Evolutionary conservation across 352 stramenopile genomes (phyloP).

Genomic region (Globisporangium polare): DNA sequence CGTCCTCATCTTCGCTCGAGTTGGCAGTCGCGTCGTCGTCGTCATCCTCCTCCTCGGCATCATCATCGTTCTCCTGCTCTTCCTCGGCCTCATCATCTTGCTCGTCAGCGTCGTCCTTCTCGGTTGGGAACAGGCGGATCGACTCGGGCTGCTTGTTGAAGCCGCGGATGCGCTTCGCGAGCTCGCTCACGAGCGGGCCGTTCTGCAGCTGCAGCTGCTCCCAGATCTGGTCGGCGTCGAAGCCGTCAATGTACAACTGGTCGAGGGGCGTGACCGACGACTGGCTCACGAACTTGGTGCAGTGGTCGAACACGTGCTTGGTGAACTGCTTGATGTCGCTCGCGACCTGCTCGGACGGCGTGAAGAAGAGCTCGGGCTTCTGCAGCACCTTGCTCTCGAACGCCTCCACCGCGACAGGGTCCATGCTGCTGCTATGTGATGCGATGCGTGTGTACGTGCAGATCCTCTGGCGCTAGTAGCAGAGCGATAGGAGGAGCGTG

Average conservation of each 20-base stretch:
- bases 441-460: not conserved
- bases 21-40: slow-evolving; percentile 4
- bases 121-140: slow-evolving; percentile 56
- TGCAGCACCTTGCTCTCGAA: slow-evolving; percentile 70
- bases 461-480: not conserved
- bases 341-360: slow-evolving; percentile 58
- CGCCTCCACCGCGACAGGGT: slow-evolving; percentile 47
- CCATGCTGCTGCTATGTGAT: slow-evolving; percentile 27
- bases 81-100: slow-evolving; percentile 19
- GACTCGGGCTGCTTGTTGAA: slow-evolving; percentile 58
- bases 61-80: slow-evolving; percentile 13
- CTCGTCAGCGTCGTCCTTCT: slow-evolving; percentile 30
- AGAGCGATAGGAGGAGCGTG: not conserved
- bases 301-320: slow-evolving; percentile 80
- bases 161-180: slow-evolving; percentile 64
- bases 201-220: slow-evolving; percentile 85
- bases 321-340: slow-evolving; percentile 66
- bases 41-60: slow-evolving; percentile 19
- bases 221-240: slow-evolving; percentile 84
- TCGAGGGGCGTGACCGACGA: slow-evolving; percentile 45
- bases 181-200: slow-evolving; percentile 58
- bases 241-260: slow-evolving; percentile 78
- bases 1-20: slow-evolving; percentile 19
- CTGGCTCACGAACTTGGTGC: slow-evolving; percentile 55
- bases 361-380: slow-evolving; percentile 83